Conservation (phyloP, 352 stramenopile genomes). For the Thraustochytrium striatum region DNA sequence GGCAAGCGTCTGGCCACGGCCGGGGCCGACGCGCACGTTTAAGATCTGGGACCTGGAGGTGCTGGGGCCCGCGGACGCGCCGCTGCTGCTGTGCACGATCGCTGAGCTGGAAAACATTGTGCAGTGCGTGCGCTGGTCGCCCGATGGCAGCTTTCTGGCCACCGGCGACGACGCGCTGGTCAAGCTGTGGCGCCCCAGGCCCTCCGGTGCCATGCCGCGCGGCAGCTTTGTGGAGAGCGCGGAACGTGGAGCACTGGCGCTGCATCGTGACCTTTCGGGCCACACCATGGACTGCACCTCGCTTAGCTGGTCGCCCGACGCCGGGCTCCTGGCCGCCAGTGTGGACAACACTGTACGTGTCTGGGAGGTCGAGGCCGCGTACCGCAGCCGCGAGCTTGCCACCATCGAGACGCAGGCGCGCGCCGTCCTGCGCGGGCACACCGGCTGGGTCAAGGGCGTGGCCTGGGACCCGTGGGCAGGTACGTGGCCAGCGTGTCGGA, state of each 20-base stretch:
- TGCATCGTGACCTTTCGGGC: conserved; percentile 64
- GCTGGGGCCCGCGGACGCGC: background rate
- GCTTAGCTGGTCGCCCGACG: conserved; percentile 66
- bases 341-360: conserved; percentile 65
- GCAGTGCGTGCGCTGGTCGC: background rate
- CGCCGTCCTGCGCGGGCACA: conserved; percentile 59
- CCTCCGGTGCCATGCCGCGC: background rate
- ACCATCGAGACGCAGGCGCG: conserved; percentile 59
- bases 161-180: conserved; percentile 18
- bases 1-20: conserved; percentile 12
- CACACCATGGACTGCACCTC: conserved; percentile 65
- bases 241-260: conserved; percentile 56
- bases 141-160: conserved; percentile 29
- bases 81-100: background rate
- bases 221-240: background rate
- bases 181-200: background rate
- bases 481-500: conserved; percentile 65
- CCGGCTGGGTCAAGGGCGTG: conserved; percentile 65
- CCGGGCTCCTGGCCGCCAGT: conserved; percentile 64
- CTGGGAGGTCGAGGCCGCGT: conserved; percentile 56
- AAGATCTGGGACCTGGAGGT: background rate
- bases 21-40: background rate
- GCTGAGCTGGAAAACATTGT: background rate
- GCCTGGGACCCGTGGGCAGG: conserved; percentile 66
- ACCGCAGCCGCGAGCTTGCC: conserved; percentile 45